Evolutionary conservation across 345 rosid species (phyloP), one percentile per base, ranked within the genome.

Genomic region (Adansonia digitata): DNA sequence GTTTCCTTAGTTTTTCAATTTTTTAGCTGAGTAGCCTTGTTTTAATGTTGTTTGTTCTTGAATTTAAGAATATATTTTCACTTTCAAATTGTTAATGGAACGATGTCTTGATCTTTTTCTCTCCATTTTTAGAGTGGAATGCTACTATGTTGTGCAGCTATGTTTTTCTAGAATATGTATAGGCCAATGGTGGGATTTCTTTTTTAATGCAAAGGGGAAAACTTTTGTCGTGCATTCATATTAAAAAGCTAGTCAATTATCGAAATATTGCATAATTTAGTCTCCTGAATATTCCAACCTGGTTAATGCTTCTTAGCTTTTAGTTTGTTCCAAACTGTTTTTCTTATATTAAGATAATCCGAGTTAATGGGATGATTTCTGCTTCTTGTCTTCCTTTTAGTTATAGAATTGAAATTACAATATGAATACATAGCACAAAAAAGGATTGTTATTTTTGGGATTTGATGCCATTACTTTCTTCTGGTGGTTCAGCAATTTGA

Each of bases 401-500:
- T 1, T 72, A 51, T 42, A 17, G 31, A 26, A 4, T 26, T n/a
- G 22, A 9, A 15, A 18, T 34, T 55, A 9, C 5, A 29, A 10
- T 24, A 27, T n/a, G 34, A 34, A 56, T 35, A 52, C 70, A 11
- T 57, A 35, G n/a, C 9, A n/a, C 11, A n/a, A 9, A 22, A 6
- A 64, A 7, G 27, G 22, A 22, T 42, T 51, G 18, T 39, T 35
- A 3, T 55, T 55, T 55, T 24, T 57, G n/a, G 52, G 18, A 31
- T 59, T 51, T 80, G 65, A 48, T 68, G 56, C 9, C 15, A 22
- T 46, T 18, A 5, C 48, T 70, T 59, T 53, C 42, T 18, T 74
- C 18, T 76, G 70, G 68, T 59, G 61, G 81, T 80, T 81, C 87
- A 89, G 91, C 91, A 86, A 77, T 73, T 79, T 88, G 85, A 90